phyloP scores from a whole-genome alignment of 106 monocot species.

The Cymbidium sinense region DNA sequence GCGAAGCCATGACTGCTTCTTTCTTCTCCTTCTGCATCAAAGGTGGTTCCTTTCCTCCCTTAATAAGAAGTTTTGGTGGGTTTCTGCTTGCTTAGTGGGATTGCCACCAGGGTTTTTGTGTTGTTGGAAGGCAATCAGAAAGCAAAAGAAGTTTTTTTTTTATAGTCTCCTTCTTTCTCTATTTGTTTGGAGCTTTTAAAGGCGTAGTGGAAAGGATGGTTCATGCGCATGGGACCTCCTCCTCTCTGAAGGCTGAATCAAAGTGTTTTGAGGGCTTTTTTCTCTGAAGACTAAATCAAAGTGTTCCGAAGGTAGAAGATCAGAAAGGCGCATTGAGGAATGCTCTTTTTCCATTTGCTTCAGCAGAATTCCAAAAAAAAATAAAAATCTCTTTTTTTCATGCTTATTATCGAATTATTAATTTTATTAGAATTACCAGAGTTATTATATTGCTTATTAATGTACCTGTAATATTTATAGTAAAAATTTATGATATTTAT shows the following conservation, averaged over 20 bases:
- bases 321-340: no score
- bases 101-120: not conserved
- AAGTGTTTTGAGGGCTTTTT: not conserved
- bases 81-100: not conserved
- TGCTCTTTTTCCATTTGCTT: no score
- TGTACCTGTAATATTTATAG: no score
- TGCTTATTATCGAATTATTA: no score
- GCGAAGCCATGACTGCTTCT: conserved; percentile 11
- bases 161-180: not conserved
- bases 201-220: not conserved
- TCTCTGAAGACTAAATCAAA: no score
- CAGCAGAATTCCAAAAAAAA: no score
- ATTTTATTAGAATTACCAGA: no score
- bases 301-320: no score
- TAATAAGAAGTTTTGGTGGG: not conserved
- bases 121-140: not conserved
- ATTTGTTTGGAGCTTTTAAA: not conserved
- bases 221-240: not conserved
- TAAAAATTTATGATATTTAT: no score
- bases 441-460: no score
- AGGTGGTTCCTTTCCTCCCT: not conserved
- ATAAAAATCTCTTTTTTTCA: no score
- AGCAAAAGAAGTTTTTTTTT: not conserved
- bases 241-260: not conserved
- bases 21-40: not conserved